Percentiles rank a stretch among this genome's conserved stretches.
Conservation (phyloP, 2,329 filamentous ascomycete genomes). For the Aspergillus piperis region DNA sequence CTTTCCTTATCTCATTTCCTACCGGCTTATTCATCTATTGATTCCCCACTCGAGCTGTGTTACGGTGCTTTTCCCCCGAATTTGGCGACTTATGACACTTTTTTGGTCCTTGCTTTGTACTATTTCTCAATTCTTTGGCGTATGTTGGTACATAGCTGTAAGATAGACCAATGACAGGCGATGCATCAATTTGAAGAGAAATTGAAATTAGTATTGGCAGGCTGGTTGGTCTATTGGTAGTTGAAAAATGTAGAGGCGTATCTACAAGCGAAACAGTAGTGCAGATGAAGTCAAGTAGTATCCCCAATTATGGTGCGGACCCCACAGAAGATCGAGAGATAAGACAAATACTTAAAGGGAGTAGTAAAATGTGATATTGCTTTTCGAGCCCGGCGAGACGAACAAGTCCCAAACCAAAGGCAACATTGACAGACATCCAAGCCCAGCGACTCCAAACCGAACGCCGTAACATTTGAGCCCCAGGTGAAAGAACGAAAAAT, state of each 20-base stretch:
- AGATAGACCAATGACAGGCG: conserved; percentile 12
- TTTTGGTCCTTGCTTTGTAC: conserved; percentile 11
- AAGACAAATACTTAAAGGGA: background rate
- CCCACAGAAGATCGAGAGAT: background rate
- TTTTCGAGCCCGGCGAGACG: conserved; percentile 11
- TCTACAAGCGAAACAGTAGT: background rate
- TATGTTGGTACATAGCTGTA: conserved; percentile 14
- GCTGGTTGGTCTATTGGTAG: background rate
- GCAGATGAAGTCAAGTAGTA: background rate
- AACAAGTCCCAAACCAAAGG: conserved; percentile 9
- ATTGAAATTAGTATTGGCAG: background rate
- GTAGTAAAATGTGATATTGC: conserved; percentile 12
- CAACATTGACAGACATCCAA: conserved; percentile 19
- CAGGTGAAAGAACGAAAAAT: conserved; percentile 20
- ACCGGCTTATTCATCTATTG: conserved; percentile 12
- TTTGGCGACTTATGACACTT: conserved; percentile 5
- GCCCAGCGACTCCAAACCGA: conserved; percentile 27
- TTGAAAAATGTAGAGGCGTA: background rate
- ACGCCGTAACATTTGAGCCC: conserved; percentile 22
- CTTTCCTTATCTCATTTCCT: conserved; percentile 9
- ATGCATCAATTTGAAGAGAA: background rate
- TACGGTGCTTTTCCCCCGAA: conserved; percentile 13
- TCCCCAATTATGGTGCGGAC: background rate
- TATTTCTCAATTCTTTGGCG: conserved; percentile 2
- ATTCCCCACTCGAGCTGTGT: conserved; percentile 16